Conservation (phyloP, 2,329 filamentous ascomycete genomes). For the Capronia epimyces region DNA sequence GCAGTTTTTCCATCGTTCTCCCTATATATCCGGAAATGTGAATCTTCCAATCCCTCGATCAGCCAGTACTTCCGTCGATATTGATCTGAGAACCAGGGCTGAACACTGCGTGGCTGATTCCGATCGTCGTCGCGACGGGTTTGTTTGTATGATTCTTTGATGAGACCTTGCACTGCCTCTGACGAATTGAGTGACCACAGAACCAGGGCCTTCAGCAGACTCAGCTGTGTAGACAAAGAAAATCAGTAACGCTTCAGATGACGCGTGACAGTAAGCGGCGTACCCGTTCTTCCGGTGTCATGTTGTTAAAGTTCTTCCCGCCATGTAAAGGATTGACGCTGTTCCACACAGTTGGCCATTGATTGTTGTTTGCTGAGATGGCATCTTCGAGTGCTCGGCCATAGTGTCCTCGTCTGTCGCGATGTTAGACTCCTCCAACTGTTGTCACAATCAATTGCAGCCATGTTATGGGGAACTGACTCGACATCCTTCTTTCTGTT, state of each 20-base stretch:
- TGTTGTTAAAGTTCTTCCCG: slow-evolving; percentile 71
- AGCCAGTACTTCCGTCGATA: slow-evolving; percentile 91
- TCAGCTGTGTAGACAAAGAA: slow-evolving; percentile 54
- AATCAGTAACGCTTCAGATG: slow-evolving; percentile 4
- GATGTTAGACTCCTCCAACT: slow-evolving; percentile 4
- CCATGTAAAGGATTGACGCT: slow-evolving; percentile 77
- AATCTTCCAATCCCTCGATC: slow-evolving; percentile 90
- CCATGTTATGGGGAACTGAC: slow-evolving; percentile 51
- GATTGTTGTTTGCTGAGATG: slow-evolving; percentile 71
- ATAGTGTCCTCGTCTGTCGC: slow-evolving; percentile 76
- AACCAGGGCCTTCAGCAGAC: slow-evolving; percentile 73
- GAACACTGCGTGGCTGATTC: slow-evolving; percentile 83
- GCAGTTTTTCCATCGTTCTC: slow-evolving; percentile 75
- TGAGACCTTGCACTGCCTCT: slow-evolving; percentile 70
- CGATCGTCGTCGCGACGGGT: slow-evolving; percentile 68
- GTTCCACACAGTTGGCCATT: slow-evolving; percentile 85
- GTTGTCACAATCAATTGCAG: neutral
- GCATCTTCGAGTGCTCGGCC: slow-evolving; percentile 91
- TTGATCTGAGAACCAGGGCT: slow-evolving; percentile 83
- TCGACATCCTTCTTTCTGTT: slow-evolving; percentile 99
- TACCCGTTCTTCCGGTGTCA: slow-evolving; percentile 79
- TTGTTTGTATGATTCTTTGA: slow-evolving; percentile 86
- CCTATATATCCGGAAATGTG: slow-evolving; percentile 85
- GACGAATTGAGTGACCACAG: slow-evolving; percentile 88
- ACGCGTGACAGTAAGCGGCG: slow-evolving; percentile 24